phyloP scores from a whole-genome alignment of 352 stramenopile species.

The Nothophytophthora sp. region DNA sequence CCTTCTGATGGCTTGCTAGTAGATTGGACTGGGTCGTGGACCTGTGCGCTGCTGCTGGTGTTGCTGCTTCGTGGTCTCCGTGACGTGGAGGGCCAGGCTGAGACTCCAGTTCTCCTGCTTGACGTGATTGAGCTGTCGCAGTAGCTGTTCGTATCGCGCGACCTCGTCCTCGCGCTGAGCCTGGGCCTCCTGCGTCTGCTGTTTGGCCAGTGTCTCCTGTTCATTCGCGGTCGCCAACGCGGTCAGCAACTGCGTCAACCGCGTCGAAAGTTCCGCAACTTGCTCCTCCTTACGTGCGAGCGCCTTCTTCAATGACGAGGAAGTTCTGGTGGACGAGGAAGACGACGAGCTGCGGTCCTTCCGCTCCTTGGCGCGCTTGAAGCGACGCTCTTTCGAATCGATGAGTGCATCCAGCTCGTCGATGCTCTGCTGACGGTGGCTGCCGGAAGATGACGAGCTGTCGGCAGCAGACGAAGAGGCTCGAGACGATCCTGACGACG shows the following conservation, averaged over 20 bases:
- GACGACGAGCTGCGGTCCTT: constrained; percentile 16
- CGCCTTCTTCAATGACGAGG: constrained; percentile 27
- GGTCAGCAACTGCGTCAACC: constrained; percentile 32
- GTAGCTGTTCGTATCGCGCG: constrained; percentile 44
- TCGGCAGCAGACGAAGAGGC: constrained; percentile 13
- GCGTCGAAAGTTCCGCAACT: constrained; percentile 27
- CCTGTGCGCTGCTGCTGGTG: constrained; percentile 3
- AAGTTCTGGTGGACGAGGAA: constrained; percentile 16
- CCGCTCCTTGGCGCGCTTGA: constrained; percentile 14
- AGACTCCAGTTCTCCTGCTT: constrained; percentile 78
- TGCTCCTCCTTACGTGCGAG: constrained; percentile 46
- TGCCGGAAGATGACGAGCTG: constrained; percentile 9
- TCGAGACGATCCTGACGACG: constrained; percentile 22
- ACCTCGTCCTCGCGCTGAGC: constrained; percentile 35
- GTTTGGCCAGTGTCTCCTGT: constrained; percentile 71
- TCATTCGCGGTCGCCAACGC: constrained; percentile 73
- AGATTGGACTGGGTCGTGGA: background rate
- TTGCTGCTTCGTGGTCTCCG: constrained; percentile 37
- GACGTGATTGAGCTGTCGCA: constrained; percentile 50
- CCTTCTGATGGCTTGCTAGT: too few relatives aligned
- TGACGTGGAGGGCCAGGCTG: constrained; percentile 64
- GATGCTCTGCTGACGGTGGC: constrained; percentile 32
- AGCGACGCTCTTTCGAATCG: constrained; percentile 32
- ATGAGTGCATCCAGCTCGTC: constrained; percentile 42
- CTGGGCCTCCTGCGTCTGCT: constrained; percentile 35